Evolutionary conservation across 768 basidiomycete species (phyloP), one percentile per base, ranked within the genome.

Genomic region (Leucosporidium yakuticum): DNA sequence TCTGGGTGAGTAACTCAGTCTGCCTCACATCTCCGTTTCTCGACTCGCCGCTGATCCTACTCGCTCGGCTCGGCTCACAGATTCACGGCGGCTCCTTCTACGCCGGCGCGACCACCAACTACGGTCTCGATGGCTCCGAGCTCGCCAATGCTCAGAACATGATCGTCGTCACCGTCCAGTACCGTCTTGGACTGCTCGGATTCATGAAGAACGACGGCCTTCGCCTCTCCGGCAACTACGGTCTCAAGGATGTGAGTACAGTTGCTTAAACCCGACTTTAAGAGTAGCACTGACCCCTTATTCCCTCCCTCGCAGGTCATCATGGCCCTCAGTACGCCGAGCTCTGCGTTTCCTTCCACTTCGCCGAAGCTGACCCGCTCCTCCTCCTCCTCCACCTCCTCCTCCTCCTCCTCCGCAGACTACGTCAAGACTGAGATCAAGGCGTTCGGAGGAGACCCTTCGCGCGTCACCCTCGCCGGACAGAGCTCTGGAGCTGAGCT

Each of bases 61-160:
- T 39, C 47, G 63, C n/a, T 7, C 47, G 64, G 20, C 49, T 27
- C 12, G 20, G 25, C 15, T 44, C 2, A 70, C 89, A 89, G 90
- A 82, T 92, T 62, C 92, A 92, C 71, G 92, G 91, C 15, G 91
- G 92, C 27, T 91, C 90, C 0, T 90, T 88, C 77, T 79, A 84
- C 60, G 73, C 80, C 6, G 90, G 92, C 11, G 87, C 87, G 49
- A 86, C 88, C 6, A 86, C 85, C 14, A 84, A 80, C 31, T 83
- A 88, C 20, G 89, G 86, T 36, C 79, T 95, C 17, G 88, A 91
- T 77, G 91, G 89, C 2, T 87, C 88, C 11, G 84, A 82, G 6
- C 83, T 93, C 21, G 90, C 90, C 1, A 75, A 82, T 31, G 83
- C 84, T 1, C 88, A 88, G 9, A 82, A 85, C 57, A 87, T 89